Base-by-base conservation (phyloP, 805 yeast genomes). In the Candida andamanensis region DNA sequence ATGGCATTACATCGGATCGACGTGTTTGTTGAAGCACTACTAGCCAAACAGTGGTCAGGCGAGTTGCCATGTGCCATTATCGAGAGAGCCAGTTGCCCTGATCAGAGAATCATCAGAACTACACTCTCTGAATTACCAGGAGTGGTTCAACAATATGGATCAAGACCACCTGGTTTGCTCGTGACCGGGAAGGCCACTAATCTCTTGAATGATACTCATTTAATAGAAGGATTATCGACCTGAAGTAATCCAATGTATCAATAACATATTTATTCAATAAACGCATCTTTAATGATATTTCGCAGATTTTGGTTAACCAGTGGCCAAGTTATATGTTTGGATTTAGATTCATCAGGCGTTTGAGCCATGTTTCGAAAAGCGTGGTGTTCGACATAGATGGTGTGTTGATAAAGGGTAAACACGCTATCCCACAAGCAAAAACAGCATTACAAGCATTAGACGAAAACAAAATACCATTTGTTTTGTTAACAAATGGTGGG, bases 1-100 rank as follows among this genome's bases (percentile, higher is more conserved):
- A 90, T 90, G 97, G 80, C 95, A 0, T 63, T 90, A 32, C 96
- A 89, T 49, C 69, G 97, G 39, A 72, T 76, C 5, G 67, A 65
- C 5, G 80, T 76, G 8, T 60, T 82, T 39, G 54, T 78, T 5
- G 72, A 74, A 0, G 58, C 56, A 9, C 54, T 74, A 24, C 47
- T 63, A 6, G 63, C 63, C 2, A 69, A 68, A 26, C 59, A 65
- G 0, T 90, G 96, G 96, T 79, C 78, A 31, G 57, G 66, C 1
- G 63, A 70, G 13, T 64, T 82, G 6, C 95, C 97, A 0, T 85
- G 84, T 17, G 86, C 92, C 2, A 78, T 89, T 15, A 76, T 90
- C 2, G 97, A 90, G 54, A 69, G 97, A 36, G 95, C 96, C 0
- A 79, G 92, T 11, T 87, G 97, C 56, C 87, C 92, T 0, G 97